Evolutionary conservation across 2,329 filamentous ascomycete species (phyloP).

Genomic region (Monosporascus sp.): DNA sequence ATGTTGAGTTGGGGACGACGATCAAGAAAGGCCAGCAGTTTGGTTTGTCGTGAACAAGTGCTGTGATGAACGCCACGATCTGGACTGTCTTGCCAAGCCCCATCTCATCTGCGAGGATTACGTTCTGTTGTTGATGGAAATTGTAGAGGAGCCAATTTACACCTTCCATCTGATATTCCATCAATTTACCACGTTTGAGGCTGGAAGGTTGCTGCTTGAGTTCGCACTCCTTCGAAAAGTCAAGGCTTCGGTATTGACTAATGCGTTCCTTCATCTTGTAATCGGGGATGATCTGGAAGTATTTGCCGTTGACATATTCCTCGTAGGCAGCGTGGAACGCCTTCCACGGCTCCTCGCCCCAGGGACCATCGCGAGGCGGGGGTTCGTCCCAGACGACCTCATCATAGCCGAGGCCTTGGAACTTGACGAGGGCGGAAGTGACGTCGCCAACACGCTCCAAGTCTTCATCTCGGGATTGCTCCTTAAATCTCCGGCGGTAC

Average conservation of each 20-base stretch:
- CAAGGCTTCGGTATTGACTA: conserved; percentile 55
- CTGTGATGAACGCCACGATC: conserved; percentile 75
- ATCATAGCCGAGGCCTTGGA: conserved; percentile 85
- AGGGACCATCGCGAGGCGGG: conserved; percentile 54
- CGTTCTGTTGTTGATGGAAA: conserved; percentile 76
- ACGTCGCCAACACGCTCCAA: conserved; percentile 68
- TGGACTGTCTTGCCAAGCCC: conserved; percentile 96
- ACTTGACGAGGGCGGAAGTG: conserved; percentile 75
- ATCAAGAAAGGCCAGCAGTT: conserved; percentile 87
- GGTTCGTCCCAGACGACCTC: conserved; percentile 87
- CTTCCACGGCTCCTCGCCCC: conserved; percentile 55
- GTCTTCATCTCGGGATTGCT: conserved; percentile 63
- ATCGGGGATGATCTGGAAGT: conserved; percentile 55
- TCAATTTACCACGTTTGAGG: conserved; percentile 73
- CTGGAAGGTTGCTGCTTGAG: conserved; percentile 67
- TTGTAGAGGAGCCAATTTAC: conserved; percentile 94
- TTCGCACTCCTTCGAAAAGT: conserved; percentile 63
- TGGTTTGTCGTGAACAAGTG: conserved; percentile 61
- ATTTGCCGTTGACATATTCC: conserved; percentile 76
- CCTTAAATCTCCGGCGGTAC: conserved; percentile 45
- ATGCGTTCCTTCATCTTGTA: conserved; percentile 62
- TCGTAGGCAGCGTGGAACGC: conserved; percentile 81
- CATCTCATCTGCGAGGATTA: conserved; percentile 96
- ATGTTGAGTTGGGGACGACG: conserved; percentile 91
- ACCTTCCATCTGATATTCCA: conserved; percentile 90